Percentiles rank a stretch among this genome's conserved stretches.
phyloP scores from a whole-genome alignment of 805 yeast species.

The Isabelozyma rhagii region DNA sequence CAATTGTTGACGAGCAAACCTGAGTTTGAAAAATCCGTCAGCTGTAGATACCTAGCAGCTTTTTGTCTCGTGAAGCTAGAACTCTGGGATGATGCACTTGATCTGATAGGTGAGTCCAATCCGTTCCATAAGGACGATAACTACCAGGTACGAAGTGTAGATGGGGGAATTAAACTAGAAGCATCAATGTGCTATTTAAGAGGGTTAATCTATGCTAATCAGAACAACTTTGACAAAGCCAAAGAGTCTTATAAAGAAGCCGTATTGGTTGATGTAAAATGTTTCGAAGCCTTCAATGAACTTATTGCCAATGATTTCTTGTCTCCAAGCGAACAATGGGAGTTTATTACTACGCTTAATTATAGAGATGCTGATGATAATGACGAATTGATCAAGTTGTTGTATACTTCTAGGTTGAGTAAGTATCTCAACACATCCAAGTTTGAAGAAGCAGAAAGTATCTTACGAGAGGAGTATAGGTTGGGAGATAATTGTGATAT shows the following conservation, averaged over 20 bases:
- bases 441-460: conserved; percentile 62
- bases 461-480: conserved; percentile 68
- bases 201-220: conserved; percentile 79
- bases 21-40: conserved; percentile 56
- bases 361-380: conserved; percentile 77
- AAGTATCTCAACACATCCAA: conserved; percentile 61
- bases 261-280: conserved; percentile 79
- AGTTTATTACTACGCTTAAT: conserved; percentile 57
- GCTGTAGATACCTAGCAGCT: conserved; percentile 80
- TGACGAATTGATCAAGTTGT: conserved; percentile 70
- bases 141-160: conserved; percentile 47
- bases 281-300: conserved; percentile 89
- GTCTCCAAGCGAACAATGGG: conserved; percentile 88
- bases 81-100: conserved; percentile 85
- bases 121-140: conserved; percentile 55
- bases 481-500: conserved; percentile 70
- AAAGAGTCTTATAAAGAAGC: conserved; percentile 87
- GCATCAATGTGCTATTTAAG: conserved; percentile 83
- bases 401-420: conserved; percentile 74
- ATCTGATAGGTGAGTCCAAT: conserved; percentile 76
- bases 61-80: conserved; percentile 69
- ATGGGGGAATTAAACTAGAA: conserved; percentile 84
- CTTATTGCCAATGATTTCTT: conserved; percentile 67
- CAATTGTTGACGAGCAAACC: conserved; percentile 57
- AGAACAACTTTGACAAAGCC: conserved; percentile 81